These are phyloP conservation scores for Eragrostis curvula DNA, from an alignment of 176 grass and related monocot species.

Conservation along the genomic window DNA sequence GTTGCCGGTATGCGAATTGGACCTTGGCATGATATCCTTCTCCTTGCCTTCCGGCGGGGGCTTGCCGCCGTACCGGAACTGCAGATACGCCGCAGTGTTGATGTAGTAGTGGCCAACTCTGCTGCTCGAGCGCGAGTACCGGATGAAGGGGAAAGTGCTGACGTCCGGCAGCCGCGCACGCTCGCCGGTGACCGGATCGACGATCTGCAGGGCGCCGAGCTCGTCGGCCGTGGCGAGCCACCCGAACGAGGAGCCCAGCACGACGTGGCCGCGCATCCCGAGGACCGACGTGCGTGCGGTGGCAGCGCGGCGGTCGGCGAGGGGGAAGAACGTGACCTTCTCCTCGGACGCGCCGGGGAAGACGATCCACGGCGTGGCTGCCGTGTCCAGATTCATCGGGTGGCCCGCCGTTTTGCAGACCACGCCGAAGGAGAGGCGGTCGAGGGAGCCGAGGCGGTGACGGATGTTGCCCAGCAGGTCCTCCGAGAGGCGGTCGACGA, in stretches of 20 bases:
- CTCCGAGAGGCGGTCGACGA: background rate
- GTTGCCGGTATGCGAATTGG: accelerated
- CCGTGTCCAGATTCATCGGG: no score
- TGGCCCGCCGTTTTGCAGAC: background rate
- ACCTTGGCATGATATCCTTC: no score
- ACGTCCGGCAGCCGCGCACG: constrained; percentile 4
- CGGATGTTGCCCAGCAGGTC: constrained; percentile 3
- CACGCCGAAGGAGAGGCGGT: background rate
- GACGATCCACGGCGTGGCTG: background rate
- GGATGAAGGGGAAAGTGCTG: background rate
- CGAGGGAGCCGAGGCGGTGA: background rate
- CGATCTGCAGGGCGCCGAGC: background rate
- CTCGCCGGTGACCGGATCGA: constrained; percentile 8
- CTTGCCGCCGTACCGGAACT: background rate
- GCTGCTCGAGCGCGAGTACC: no score
- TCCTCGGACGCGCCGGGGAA: background rate
- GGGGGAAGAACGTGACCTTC: background rate
- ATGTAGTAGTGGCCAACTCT: background rate
- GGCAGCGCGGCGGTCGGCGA: background rate
- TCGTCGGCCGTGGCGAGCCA: constrained; percentile 10
- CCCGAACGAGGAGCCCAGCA: constrained; percentile 1
- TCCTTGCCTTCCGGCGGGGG: background rate
- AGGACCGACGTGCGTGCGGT: background rate
- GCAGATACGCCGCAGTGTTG: background rate
- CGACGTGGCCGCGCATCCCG: background rate